Percentiles rank a stretch among this genome's conserved stretches.
phyloP scores from a whole-genome alignment of 179 eudicot genomes.

The Heliamphora pulchella region DNA sequence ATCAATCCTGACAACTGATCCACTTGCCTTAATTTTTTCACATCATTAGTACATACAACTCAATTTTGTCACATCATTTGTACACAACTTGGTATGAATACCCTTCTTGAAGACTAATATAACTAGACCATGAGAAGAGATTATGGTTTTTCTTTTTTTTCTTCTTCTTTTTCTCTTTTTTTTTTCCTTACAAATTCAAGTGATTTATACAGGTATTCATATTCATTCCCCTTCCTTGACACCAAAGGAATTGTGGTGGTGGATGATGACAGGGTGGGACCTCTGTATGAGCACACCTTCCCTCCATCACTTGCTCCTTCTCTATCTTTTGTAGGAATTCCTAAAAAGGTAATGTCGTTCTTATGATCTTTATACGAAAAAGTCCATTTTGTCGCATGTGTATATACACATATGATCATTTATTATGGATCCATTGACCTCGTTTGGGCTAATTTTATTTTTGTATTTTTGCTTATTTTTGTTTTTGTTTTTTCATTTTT shows the following conservation, averaged over 20 bases:
- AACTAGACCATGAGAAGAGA: neutral
- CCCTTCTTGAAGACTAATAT: conserved; percentile 12
- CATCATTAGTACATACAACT: too few relatives aligned
- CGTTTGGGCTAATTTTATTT: too few relatives aligned
- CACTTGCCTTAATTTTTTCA: neutral
- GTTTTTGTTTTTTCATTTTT: too few relatives aligned
- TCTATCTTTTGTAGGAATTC: conserved; percentile 74
- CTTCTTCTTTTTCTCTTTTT: too few relatives aligned
- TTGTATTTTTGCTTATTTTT: too few relatives aligned
- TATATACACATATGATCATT: too few relatives aligned
- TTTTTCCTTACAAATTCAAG: neutral
- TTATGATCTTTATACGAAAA: neutral
- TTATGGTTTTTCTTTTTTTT: neutral
- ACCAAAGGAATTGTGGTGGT: conserved; percentile 64
- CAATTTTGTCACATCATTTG: neutral
- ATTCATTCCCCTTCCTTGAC: conserved; percentile 78
- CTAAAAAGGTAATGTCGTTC: conserved; percentile 49
- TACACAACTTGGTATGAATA: conserved; percentile 9
- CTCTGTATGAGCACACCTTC: conserved; percentile 69
- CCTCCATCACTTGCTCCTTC: conserved; percentile 79
- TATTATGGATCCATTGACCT: too few relatives aligned
- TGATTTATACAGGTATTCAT: conserved; percentile 47
- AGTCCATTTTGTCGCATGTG: neutral
- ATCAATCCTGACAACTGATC: neutral
- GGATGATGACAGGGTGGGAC: conserved; percentile 82